Conservation (phyloP, 768 basidiomycete species). For the Mycena galopus region DNA sequence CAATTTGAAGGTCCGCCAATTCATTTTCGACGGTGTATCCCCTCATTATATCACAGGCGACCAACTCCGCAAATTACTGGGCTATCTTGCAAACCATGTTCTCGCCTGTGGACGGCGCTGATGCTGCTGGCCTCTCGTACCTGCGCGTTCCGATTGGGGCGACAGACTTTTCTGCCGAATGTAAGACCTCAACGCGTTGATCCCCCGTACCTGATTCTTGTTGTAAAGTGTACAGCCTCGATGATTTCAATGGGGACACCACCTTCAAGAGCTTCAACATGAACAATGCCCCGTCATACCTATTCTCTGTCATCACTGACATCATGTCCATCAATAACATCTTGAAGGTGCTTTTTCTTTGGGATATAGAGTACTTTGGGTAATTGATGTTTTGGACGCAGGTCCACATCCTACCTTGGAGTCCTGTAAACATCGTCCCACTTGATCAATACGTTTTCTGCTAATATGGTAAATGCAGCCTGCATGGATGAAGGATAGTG, state of each 20-base stretch:
- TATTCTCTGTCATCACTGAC: conserved; percentile 74
- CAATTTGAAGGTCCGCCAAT: conserved; percentile 69
- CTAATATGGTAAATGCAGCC: conserved; percentile 59
- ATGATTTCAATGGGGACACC: conserved; percentile 71
- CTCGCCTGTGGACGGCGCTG: conserved; percentile 67
- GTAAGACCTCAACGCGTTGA: conserved; percentile 48
- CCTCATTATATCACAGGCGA: conserved; percentile 47
- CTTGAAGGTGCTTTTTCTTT: conserved; percentile 14
- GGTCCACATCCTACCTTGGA: conserved; percentile 79
- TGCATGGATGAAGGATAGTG: conserved; percentile 82
- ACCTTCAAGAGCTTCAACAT: conserved; percentile 70
- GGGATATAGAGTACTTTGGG: not conserved
- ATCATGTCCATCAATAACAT: conserved; percentile 67
- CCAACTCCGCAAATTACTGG: conserved; percentile 70
- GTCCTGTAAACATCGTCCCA: conserved; percentile 62
- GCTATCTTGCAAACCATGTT: conserved; percentile 70
- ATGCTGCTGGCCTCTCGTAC: conserved; percentile 60
- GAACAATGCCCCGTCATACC: conserved; percentile 67
- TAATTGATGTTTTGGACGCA: conserved; percentile 17
- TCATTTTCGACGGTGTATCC: not conserved
- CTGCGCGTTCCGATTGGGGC: conserved; percentile 76
- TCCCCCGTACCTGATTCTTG: too few species aligned
- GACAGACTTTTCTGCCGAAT: conserved; percentile 73
- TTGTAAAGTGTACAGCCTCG: conserved; percentile 70
- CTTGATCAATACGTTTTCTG: too few species aligned